A percentile compares a stretch with the other conserved stretches of the same genome.
phyloP scores from a whole-genome alignment of 2,329 filamentous ascomycete species.

The Stachybotrys chlorohalonatus region DNA sequence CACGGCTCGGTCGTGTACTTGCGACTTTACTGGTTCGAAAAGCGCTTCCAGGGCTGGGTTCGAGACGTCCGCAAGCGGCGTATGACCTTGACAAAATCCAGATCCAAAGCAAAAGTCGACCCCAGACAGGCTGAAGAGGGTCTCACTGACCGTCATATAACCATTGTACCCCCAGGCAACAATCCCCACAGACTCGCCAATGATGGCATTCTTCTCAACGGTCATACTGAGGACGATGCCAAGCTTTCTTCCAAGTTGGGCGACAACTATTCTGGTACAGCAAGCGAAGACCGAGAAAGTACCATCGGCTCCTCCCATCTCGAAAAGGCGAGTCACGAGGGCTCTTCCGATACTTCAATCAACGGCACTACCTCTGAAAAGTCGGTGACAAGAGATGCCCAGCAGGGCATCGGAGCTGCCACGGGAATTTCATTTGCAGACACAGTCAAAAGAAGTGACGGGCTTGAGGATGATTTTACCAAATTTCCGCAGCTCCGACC shows the following conservation, averaged over 20 bases:
- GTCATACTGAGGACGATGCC: slow-evolving; percentile 21
- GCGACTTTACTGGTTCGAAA: slow-evolving; percentile 96
- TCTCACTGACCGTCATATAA: slow-evolving; percentile 57
- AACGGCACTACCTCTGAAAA: not conserved
- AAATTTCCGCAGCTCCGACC: slow-evolving; percentile 40
- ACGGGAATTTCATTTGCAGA: slow-evolving; percentile 58
- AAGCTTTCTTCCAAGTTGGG: slow-evolving; percentile 16
- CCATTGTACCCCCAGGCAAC: slow-evolving; percentile 51
- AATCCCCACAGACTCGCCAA: slow-evolving; percentile 50
- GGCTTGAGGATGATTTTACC: slow-evolving; percentile 37
- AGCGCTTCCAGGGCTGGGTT: slow-evolving; percentile 80
- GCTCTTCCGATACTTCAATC: not conserved
- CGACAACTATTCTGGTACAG: slow-evolving; percentile 28
- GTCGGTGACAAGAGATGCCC: slow-evolving; percentile 2
- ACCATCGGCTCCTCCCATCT: not conserved
- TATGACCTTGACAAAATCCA: slow-evolving; percentile 52
- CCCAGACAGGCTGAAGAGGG: slow-evolving; percentile 46
- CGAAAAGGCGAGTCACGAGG: not conserved
- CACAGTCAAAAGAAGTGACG: slow-evolving; percentile 52
- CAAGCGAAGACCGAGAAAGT: slow-evolving; percentile 16
- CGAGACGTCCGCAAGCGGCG: slow-evolving; percentile 61
- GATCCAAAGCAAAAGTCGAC: slow-evolving; percentile 39
- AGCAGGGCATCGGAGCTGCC: slow-evolving; percentile 6
- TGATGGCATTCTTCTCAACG: slow-evolving; percentile 44
- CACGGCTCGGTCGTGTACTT: slow-evolving; percentile 84